These are phyloP conservation scores for Boletus speciosus DNA, from an alignment of 768 basidiomycete genomes.

Conservation along the genomic window DNA sequence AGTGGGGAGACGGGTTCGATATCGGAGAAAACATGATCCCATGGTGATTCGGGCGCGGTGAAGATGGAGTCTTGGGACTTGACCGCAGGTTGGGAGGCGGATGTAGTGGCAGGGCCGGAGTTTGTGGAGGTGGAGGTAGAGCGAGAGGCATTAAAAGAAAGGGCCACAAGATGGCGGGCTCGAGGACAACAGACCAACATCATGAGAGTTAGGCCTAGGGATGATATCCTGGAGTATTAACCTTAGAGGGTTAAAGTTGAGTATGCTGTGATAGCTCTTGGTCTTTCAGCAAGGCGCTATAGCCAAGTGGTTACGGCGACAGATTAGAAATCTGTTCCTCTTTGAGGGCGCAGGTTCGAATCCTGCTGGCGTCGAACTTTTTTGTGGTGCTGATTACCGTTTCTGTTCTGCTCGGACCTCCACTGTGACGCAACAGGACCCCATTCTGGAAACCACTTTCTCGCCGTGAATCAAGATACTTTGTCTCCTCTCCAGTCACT, in stretches of 20 bases:
- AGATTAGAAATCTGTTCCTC: slow-evolving; percentile 48
- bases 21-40: slow-evolving; percentile 54
- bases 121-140: background rate
- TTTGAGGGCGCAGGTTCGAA: slow-evolving; percentile 46
- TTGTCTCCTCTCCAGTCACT: too few relatives aligned
- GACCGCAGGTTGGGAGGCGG: background rate
- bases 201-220: background rate
- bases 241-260: too few relatives aligned
- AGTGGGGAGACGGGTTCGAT: slow-evolving; percentile 34
- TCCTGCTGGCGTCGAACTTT: slow-evolving; percentile 37
- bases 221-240: too few relatives aligned
- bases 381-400: too few relatives aligned
- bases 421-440: too few relatives aligned
- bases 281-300: slow-evolving; percentile 46
- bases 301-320: slow-evolving; percentile 77
- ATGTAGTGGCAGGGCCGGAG: background rate
- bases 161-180: background rate
- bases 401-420: too few relatives aligned
- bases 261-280: accelerated
- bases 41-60: slow-evolving; percentile 36
- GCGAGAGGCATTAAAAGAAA: background rate
- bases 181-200: slow-evolving; percentile 23
- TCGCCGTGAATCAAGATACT: too few relatives aligned
- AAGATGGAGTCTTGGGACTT: slow-evolving; percentile 32
- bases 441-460: too few relatives aligned